Evolutionary conservation across 805 yeast species (phyloP).

Genomic region (Saccharomycopsis lassenensis): DNA sequence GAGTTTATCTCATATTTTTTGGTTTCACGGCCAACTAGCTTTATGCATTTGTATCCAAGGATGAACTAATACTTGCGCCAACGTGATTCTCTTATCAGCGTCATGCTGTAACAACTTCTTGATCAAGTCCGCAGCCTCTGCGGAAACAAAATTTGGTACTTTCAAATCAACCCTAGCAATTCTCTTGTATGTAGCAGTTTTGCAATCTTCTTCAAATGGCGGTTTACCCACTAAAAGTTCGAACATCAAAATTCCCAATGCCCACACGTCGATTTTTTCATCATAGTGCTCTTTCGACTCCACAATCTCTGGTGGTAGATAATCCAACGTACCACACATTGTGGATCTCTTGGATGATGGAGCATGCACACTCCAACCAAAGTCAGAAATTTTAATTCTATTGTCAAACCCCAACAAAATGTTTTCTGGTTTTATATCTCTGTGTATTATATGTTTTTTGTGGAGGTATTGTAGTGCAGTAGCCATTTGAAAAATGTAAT

Average conservation of each 20-base stretch:
- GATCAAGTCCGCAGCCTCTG: slow-evolving; percentile 72
- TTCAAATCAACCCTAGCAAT: slow-evolving; percentile 68
- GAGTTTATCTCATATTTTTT: too few relatives aligned
- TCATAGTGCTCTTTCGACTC: slow-evolving; percentile 66
- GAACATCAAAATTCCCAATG: slow-evolving; percentile 76
- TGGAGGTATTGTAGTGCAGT: slow-evolving; percentile 72
- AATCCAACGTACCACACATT: slow-evolving; percentile 91
- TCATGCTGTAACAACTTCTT: slow-evolving; percentile 49
- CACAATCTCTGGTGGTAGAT: slow-evolving; percentile 91
- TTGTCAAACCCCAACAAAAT: slow-evolving; percentile 69
- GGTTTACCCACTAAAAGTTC: slow-evolving; percentile 85
- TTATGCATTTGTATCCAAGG: slow-evolving; percentile 74
- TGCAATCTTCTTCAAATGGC: slow-evolving; percentile 79
- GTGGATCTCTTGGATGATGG: slow-evolving; percentile 56
- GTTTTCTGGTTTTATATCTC: slow-evolving; percentile 93
- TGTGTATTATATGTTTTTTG: slow-evolving; percentile 68
- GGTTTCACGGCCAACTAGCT: slow-evolving; percentile 58
- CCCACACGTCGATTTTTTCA: slow-evolving; percentile 79
- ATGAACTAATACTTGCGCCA: slow-evolving; percentile 56
- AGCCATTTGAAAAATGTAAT: slow-evolving; percentile 75
- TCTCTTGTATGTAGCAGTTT: slow-evolving; percentile 67
- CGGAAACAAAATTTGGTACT: slow-evolving; percentile 59
- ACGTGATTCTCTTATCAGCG: slow-evolving; percentile 53
- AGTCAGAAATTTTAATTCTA: slow-evolving; percentile 76
- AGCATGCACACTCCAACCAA: slow-evolving; percentile 89